phyloP scores from a whole-genome alignment of 305 asterid species.

The Plantago lanceolata region DNA sequence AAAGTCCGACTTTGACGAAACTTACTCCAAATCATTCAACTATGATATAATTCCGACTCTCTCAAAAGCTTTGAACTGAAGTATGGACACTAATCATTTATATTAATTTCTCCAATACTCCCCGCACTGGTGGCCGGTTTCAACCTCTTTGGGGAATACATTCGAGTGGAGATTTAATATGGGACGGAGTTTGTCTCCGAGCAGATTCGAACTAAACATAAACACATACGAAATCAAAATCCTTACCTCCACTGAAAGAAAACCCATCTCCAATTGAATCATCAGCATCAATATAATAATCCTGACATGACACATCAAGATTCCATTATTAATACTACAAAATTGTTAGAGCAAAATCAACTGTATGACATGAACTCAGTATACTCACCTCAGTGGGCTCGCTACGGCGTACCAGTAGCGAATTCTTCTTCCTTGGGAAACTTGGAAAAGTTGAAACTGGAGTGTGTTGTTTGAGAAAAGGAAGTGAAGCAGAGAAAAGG shows the following conservation, averaged over 20 bases:
- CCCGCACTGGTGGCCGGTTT: too few species aligned
- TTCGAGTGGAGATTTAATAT: too few species aligned
- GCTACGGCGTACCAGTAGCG: constrained; percentile 35
- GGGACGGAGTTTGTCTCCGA: too few species aligned
- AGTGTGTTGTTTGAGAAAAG: constrained; percentile 29
- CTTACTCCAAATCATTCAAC: too few species aligned
- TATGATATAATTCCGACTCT: too few species aligned
- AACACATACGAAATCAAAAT: background rate
- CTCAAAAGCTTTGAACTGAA: too few species aligned
- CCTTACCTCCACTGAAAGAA: constrained; percentile 85
- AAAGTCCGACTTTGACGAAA: too few species aligned
- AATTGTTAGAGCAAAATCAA: background rate
- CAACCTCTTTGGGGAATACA: too few species aligned
- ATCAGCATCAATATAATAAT: constrained; percentile 75
- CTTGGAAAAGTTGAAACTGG: constrained; percentile 27
- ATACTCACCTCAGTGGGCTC: constrained; percentile 49
- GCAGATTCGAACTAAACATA: background rate
- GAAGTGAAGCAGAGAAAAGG: constrained; percentile 32
- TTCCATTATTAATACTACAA: background rate
- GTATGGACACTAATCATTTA: too few species aligned
- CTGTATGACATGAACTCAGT: background rate
- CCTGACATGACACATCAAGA: constrained; percentile 34
- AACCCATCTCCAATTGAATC: constrained; percentile 79
- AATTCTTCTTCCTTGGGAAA: constrained; percentile 26
- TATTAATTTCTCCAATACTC: background rate